phyloP scores from a whole-genome alignment of 2,329 filamentous ascomycete species.

The Aspergillus aculeatus region DNA sequence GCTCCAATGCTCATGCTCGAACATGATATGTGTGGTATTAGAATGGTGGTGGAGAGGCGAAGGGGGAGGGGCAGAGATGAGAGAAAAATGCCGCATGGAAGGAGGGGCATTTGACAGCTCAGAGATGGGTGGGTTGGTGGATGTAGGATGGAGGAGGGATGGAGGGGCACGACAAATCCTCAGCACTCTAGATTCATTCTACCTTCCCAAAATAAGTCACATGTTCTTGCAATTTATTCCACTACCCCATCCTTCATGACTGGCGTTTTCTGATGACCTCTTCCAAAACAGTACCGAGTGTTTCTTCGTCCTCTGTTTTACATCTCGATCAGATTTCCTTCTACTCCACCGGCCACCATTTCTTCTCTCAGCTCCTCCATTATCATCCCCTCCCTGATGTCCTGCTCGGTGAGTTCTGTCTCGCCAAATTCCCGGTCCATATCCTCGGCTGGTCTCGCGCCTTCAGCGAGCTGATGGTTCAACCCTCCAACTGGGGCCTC shows the following conservation, averaged over 20 bases:
- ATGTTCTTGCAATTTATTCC: no score
- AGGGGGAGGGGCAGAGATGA: background rate
- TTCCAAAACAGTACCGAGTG: background rate
- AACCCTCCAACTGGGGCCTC: conserved; percentile 23
- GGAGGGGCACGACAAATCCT: background rate
- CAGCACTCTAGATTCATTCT: background rate
- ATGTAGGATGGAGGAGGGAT: background rate
- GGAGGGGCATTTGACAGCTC: background rate
- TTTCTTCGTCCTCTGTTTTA: background rate
- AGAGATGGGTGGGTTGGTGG: background rate
- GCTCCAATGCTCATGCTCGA: no score
- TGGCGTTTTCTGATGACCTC: background rate
- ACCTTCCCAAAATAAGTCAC: background rate
- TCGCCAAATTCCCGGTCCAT: conserved; percentile 1
- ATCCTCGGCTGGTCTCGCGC: background rate
- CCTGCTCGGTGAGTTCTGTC: background rate
- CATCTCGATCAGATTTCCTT: background rate
- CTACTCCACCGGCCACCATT: background rate
- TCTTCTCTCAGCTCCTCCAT: background rate
- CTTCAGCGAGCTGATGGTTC: conserved; percentile 13
- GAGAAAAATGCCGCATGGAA: background rate
- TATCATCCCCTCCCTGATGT: background rate
- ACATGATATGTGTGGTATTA: no score
- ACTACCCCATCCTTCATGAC: no score
- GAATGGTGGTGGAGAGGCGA: background rate